phyloP scores from a whole-genome alignment of 2,329 filamentous ascomycete genomes.

The Trichoderma asperellum region DNA sequence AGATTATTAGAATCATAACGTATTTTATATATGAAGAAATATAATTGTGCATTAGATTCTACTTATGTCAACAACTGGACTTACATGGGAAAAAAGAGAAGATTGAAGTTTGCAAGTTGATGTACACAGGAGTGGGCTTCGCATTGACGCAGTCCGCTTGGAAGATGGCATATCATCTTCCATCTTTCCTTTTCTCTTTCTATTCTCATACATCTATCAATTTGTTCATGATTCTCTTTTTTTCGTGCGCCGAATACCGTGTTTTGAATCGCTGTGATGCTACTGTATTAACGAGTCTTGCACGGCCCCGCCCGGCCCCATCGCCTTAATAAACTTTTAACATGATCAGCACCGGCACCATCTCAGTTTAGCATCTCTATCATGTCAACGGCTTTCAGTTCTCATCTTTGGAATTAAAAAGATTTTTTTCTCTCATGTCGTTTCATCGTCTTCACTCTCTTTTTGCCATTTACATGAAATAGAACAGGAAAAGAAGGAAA shows the following conservation, averaged over 20 bases:
- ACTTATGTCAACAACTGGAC: rapidly evolving
- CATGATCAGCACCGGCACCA: background rate
- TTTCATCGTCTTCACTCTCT: too few species aligned
- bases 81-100: background rate
- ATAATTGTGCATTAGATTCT: too few species aligned
- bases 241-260: background rate
- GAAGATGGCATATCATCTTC: background rate
- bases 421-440: background rate
- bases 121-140: background rate
- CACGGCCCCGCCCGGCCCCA: slow-evolving; percentile 8
- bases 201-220: too few species aligned
- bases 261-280: background rate
- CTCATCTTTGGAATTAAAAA: background rate
- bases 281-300: too few species aligned
- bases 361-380: background rate
- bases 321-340: background rate
- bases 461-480: background rate
- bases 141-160: too few species aligned
- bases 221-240: background rate
- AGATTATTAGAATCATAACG: too few species aligned
- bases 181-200: background rate
- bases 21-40: background rate
- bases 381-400: background rate
- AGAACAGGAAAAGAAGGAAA: background rate
- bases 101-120: background rate